Evolutionary conservation across 768 basidiomycete genomes (phyloP).

Genomic region (Saitozyma podzolica): DNA sequence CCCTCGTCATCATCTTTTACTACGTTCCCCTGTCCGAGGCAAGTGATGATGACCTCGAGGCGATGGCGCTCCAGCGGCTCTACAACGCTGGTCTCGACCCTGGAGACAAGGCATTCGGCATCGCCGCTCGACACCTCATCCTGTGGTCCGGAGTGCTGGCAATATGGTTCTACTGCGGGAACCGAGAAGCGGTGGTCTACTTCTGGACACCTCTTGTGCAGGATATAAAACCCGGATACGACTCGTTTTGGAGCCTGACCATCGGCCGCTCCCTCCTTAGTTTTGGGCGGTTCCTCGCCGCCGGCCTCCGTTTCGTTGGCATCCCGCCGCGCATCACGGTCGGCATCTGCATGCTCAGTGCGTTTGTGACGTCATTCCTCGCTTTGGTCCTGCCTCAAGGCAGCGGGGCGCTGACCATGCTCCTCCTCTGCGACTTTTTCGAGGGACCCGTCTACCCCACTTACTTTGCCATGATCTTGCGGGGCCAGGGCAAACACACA

Average conservation of each 20-base stretch:
- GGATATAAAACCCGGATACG: constrained; percentile 18
- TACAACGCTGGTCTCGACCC: constrained; percentile 25
- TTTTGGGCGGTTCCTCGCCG: constrained; percentile 39
- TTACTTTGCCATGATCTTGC: constrained; percentile 41
- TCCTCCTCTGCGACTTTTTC: constrained; percentile 41
- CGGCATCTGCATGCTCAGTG: constrained; percentile 28
- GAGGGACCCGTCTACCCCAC: constrained; percentile 46
- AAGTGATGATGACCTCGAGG: constrained; percentile 40
- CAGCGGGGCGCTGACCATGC: constrained; percentile 1
- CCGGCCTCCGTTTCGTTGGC: constrained; percentile 32
- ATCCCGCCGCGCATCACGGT: constrained; percentile 40
- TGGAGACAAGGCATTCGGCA: constrained; percentile 15
- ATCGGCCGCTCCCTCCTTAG: constrained; percentile 38
- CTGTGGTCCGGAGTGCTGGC: constrained; percentile 24
- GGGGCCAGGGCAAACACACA: constrained; percentile 39
- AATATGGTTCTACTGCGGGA: constrained; percentile 42
- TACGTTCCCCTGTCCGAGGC: constrained; percentile 46
- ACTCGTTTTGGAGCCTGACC: constrained; percentile 18
- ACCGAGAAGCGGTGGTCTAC: constrained; percentile 39
- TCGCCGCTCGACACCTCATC: constrained; percentile 19
- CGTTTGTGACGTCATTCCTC: constrained; percentile 31
- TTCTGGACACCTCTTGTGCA: constrained; percentile 28
- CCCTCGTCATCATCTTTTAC: constrained; percentile 44
- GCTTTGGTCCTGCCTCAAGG: background rate
- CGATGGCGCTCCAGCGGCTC: constrained; percentile 23